A percentile compares a stretch with the other conserved stretches of the same genome.
Evolutionary conservation across 192 early-diverging fungal species (phyloP).

Genomic region (Backusella psychrophila): DNA sequence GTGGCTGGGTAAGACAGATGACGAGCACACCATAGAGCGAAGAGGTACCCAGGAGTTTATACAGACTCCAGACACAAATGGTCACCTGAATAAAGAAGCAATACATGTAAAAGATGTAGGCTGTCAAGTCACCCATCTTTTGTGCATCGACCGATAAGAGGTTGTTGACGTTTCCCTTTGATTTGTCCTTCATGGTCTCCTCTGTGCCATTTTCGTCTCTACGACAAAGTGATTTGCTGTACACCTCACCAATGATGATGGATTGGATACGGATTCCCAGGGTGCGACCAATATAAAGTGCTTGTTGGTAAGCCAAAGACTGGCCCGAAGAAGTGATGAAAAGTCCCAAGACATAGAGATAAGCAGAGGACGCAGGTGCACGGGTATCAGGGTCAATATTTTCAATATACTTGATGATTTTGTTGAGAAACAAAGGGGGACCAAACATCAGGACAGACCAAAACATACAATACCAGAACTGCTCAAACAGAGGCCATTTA

Average conservation of each 20-base stretch:
- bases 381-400: slow-evolving; percentile 4
- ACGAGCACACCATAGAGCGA: slow-evolving; percentile 73
- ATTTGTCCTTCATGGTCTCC: slow-evolving; percentile 21
- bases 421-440: slow-evolving; percentile 56
- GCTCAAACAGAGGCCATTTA: slow-evolving; percentile 39
- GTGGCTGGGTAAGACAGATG: slow-evolving; percentile 62
- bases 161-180: slow-evolving; percentile 57
- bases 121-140: slow-evolving; percentile 45
- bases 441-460: slow-evolving; percentile 40
- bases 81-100: slow-evolving; percentile 64
- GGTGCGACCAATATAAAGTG: slow-evolving; percentile 64
- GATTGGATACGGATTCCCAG: slow-evolving; percentile 56
- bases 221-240: slow-evolving; percentile 31
- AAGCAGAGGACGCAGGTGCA: slow-evolving; percentile 36
- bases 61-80: slow-evolving; percentile 66
- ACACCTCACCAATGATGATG: slow-evolving; percentile 33
- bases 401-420: slow-evolving; percentile 51
- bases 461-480: slow-evolving; percentile 24
- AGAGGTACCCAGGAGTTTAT: slow-evolving; percentile 74
- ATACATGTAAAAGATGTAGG: slow-evolving; percentile 61
- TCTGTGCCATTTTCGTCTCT: slow-evolving; percentile 28
- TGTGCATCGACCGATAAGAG: slow-evolving; percentile 62
- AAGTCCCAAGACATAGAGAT: slow-evolving; percentile 59
- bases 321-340: slow-evolving; percentile 45
- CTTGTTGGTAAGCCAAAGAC: slow-evolving; percentile 45